A percentile compares a stretch with the other conserved stretches of the same genome.
Conservation (phyloP, 202 grass and related monocot species). For the Cymbopogon flexuosus region DNA sequence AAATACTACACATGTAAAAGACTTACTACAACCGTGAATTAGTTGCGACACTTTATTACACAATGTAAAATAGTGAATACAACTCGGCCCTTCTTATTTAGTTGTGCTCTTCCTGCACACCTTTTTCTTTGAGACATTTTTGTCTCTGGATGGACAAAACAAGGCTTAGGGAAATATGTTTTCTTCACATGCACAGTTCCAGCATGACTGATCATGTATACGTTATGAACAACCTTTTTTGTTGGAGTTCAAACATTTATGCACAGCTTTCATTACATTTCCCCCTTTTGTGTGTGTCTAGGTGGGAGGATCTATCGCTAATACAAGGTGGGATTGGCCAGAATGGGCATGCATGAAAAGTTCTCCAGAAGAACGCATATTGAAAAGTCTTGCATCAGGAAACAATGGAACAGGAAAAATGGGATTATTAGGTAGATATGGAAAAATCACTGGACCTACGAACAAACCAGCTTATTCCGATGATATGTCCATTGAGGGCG, state of each 20-base stretch:
- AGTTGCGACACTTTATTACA: neutral
- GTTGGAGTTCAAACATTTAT: neutral
- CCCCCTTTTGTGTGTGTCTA: constrained; percentile 31
- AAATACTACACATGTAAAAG: neutral
- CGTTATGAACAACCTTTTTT: neutral
- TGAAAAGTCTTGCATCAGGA: constrained; percentile 24
- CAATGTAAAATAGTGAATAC: neutral
- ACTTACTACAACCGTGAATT: neutral
- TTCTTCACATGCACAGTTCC: constrained; percentile 6
- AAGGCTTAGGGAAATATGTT: constrained; percentile 1
- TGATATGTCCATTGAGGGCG: constrained; percentile 36
- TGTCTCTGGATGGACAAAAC: neutral
- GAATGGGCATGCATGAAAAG: constrained; percentile 42
- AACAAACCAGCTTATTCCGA: constrained; percentile 28
- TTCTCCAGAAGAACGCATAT: constrained; percentile 40
- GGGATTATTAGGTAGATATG: constrained; percentile 36
- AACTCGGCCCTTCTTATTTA: neutral
- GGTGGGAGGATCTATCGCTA: constrained; percentile 51
- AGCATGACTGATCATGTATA: constrained; percentile 1
- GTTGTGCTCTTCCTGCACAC: neutral
- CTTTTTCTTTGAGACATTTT: constrained; percentile 3
- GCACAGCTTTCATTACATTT: constrained; percentile 22
- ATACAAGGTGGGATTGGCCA: constrained; percentile 67
- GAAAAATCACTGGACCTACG: constrained; percentile 38
- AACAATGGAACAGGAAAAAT: constrained; percentile 35